Evolutionary conservation across 1,139 yeast species (phyloP), one percentile per base, ranked within the genome.

Genomic region (Yamadazyma friedrichii): DNA sequence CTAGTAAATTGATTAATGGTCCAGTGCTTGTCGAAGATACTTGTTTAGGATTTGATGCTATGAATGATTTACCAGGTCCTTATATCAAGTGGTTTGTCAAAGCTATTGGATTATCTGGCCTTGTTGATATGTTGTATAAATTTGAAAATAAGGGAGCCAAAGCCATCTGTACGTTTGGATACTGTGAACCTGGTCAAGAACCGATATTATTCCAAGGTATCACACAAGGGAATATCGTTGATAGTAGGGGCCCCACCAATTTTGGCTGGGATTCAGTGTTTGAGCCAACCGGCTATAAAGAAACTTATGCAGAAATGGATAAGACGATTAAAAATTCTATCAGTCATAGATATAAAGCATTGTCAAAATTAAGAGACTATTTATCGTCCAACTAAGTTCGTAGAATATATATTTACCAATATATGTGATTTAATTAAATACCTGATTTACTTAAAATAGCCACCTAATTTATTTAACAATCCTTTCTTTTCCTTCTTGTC

Each of bases 201-300:
- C 91, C 84, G 10, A 60, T 75, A 48, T 66, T 89, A 42, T 91
- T 93, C 64, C 95, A 88, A 60, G 99, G 98, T 3, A 64, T 81
- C 33, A 88, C 95, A 3, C 70, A 77, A 13, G 99, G 99, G 10
- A 63, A 55, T 9, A 89, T 94, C 52, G 98, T 91, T 4, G 66
- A 67, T 12, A 77, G 88, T 42, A 67, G 95, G 51, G 96, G 98
- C 3, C 82, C 87, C 17, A 74, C 80, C 17, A 76, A 78, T 46
- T 94, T 94, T 59, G 98, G 99, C 3, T 94, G 97, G 96, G 97
- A 93, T 64, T 83, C 96, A 6, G 70, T 88, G 38, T 93, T 93
- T 62, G 76, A 83, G 64, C 98, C 98, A 2, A 65, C 67, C 30
- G 95, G 93, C 1, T 73, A 64, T 44, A 65, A 70, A 15, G 64